Conservation (phyloP, 352 stramenopile genomes). For the Aphanomyces euteiches region DNA sequence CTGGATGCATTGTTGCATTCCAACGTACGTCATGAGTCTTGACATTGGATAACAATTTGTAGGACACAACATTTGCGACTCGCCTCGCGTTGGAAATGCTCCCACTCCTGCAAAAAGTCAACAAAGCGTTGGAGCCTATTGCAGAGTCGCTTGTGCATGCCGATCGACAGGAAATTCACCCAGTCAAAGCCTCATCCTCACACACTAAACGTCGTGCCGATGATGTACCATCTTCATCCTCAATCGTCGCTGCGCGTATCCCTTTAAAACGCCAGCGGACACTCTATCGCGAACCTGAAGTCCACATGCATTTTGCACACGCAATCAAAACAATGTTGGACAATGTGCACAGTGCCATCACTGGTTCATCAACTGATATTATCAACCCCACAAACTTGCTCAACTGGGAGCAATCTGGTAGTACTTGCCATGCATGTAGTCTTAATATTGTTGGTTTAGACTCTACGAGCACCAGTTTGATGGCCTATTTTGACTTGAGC, state of each 20-base stretch:
- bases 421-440: neutral
- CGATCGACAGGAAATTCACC: constrained; percentile 1
- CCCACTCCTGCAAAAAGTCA: constrained; percentile 18
- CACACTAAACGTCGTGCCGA: constrained; percentile 16
- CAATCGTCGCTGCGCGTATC: constrained; percentile 5
- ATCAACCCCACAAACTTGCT: constrained; percentile 4
- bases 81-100: constrained; percentile 17
- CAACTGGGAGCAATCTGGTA: constrained; percentile 13
- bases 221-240: neutral
- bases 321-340: constrained; percentile 28
- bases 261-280: constrained; percentile 25
- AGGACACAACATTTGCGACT: constrained; percentile 11
- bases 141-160: neutral
- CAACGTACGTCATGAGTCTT: neutral
- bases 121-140: neutral
- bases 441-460: neutral
- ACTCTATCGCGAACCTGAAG: constrained; percentile 3
- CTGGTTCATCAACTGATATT: constrained; percentile 21
- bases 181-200: neutral
- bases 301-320: constrained; percentile 15
- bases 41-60: neutral
- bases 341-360: constrained; percentile 27
- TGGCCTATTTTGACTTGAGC: constrained; percentile 18
- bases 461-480: constrained; percentile 18
- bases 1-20: constrained; percentile 1